Percentiles rank a stretch among this genome's conserved stretches.
These are phyloP conservation scores for Fusarium setosum DNA, from an alignment of 2,329 filamentous ascomycete species.

Conservation along the genomic window DNA sequence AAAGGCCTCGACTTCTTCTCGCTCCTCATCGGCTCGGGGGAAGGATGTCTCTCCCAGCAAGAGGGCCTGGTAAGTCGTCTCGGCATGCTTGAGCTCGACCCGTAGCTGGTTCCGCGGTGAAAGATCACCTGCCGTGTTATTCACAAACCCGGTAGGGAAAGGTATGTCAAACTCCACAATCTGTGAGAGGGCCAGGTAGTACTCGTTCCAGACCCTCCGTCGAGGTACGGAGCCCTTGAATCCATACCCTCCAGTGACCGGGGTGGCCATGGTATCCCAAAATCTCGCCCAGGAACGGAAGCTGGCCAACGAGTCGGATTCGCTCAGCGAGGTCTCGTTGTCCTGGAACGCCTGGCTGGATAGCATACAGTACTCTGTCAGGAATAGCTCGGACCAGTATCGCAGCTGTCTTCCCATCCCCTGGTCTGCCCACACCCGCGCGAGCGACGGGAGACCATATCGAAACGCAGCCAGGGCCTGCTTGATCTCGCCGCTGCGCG, in stretches of 20 bases:
- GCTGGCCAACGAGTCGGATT: constrained; percentile 64
- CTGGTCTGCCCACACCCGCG: constrained; percentile 61
- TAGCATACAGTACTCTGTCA: constrained; percentile 80
- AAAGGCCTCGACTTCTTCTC: constrained; percentile 84
- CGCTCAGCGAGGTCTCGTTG: constrained; percentile 61
- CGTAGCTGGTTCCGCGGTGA: constrained; percentile 74
- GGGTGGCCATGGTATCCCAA: constrained; percentile 66
- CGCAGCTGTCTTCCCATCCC: constrained; percentile 73
- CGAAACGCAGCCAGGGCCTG: constrained; percentile 76
- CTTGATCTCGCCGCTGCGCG: constrained; percentile 58
- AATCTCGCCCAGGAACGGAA: constrained; percentile 78
- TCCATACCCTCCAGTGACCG: constrained; percentile 65
- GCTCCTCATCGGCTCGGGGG: constrained; percentile 83
- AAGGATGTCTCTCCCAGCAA: constrained; percentile 85
- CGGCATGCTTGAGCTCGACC: constrained; percentile 82
- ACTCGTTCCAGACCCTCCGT: constrained; percentile 83
- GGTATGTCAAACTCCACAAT: constrained; percentile 76
- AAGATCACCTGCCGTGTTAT: constrained; percentile 56
- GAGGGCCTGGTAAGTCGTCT: constrained; percentile 81
- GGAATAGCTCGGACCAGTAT: constrained; percentile 82
- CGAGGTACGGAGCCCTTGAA: constrained; percentile 69
- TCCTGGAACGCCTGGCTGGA: constrained; percentile 69
- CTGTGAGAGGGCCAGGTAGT: constrained; percentile 83
- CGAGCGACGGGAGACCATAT: constrained; percentile 72
- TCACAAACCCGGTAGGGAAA: constrained; percentile 63